A percentile compares a stretch with the other conserved stretches of the same genome.
phyloP scores from a whole-genome alignment of 129 eudicot genomes.

The Chrysanthemum makinoi region DNA sequence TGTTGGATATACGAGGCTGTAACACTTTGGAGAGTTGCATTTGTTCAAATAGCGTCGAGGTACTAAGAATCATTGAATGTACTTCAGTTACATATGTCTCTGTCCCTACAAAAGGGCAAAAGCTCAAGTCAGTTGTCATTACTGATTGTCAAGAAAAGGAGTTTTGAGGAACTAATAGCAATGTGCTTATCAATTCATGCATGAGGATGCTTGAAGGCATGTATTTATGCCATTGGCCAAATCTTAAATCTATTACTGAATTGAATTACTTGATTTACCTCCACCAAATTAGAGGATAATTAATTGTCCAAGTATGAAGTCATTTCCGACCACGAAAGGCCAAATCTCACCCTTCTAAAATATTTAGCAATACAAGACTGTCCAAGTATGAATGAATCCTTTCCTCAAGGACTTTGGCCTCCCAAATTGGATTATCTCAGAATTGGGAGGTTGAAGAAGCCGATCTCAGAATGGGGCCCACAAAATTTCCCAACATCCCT shows the following conservation, averaged over 20 bases:
- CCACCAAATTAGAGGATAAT: neutral
- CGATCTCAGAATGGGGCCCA: slow-evolving; percentile 18
- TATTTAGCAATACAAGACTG: neutral
- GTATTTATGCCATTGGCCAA: neutral
- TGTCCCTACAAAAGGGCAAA: slow-evolving; percentile 2
- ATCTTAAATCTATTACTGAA: slow-evolving; percentile 10
- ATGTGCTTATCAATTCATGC: neutral
- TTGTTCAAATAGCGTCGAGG: slow-evolving; percentile 3
- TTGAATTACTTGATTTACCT: slow-evolving; percentile 1
- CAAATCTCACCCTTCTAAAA: neutral
- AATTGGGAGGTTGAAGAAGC: slow-evolving; percentile 20
- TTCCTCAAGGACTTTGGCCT: slow-evolving; percentile 21
- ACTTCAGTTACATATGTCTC: neutral
- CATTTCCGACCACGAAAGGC: slow-evolving; percentile 20
- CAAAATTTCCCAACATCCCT: slow-evolving; percentile 11
- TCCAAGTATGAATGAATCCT: slow-evolving; percentile 15
- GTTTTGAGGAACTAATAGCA: neutral
- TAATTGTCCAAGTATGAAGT: slow-evolving; percentile 5
- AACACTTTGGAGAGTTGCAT: neutral
- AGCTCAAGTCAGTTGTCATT: slow-evolving; percentile 5
- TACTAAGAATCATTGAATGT: neutral
- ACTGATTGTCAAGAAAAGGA: neutral
- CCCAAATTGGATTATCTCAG: slow-evolving; percentile 1
- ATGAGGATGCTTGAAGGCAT: neutral
- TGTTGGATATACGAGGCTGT: neutral